Percentiles rank a stretch among this genome's conserved stretches.
Conservation (phyloP, 495 filamentous ascomycete genomes). For the Aspergillus sclerotiicarbonarius region DNA sequence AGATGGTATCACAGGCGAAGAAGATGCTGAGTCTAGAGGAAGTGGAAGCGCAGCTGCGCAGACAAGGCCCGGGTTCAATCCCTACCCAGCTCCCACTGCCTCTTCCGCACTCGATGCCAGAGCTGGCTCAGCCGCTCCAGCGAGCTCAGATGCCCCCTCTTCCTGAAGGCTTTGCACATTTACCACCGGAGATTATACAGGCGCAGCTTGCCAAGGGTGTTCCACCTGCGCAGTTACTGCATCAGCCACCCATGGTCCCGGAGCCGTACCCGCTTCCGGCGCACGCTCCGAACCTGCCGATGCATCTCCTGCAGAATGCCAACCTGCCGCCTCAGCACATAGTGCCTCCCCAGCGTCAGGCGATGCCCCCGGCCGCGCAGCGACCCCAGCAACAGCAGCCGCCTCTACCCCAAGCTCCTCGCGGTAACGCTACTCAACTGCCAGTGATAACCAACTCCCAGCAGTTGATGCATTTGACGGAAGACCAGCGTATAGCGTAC, state of each 20-base stretch:
- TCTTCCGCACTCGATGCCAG: constrained; percentile 30
- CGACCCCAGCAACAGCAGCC: constrained; percentile 36
- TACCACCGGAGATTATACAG: constrained; percentile 50
- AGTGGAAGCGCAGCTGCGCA: constrained; percentile 89
- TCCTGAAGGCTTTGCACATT: constrained; percentile 38
- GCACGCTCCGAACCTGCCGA: constrained; percentile 38
- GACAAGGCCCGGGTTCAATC: constrained; percentile 42
- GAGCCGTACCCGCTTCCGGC: constrained; percentile 45
- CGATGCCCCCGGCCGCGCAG: constrained; percentile 29
- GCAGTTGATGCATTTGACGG: constrained; percentile 73
- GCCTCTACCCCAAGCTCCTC: constrained; percentile 26
- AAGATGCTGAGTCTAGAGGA: constrained; percentile 97
- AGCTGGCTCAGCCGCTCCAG: constrained; percentile 33
- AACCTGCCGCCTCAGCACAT: constrained; percentile 38
- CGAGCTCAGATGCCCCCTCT: constrained; percentile 40
- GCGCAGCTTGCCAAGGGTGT: constrained; percentile 48
- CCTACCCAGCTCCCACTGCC: constrained; percentile 36
- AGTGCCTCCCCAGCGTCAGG: constrained; percentile 31
- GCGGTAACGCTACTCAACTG: constrained; percentile 30
- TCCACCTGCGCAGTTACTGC: constrained; percentile 47
- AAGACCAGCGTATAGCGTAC: constrained; percentile 74
- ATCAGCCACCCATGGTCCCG: constrained; percentile 44
- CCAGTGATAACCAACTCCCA: constrained; percentile 65
- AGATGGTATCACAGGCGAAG: constrained; percentile 40
- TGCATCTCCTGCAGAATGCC: constrained; percentile 40